phyloP scores from a whole-genome alignment of 2,329 filamentous ascomycete species.

The Pseudogymnoascus sp. region DNA sequence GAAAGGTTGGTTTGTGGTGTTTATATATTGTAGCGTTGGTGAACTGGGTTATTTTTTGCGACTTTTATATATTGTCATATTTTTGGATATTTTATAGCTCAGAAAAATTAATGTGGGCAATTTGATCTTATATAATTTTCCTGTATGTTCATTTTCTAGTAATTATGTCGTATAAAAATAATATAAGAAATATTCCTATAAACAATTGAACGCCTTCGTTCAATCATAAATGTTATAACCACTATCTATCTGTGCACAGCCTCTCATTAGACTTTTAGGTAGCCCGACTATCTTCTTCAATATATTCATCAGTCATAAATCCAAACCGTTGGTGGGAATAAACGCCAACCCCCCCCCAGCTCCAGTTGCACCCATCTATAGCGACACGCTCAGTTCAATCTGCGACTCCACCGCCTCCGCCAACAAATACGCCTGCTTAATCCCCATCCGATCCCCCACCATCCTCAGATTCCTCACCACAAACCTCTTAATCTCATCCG shows the following conservation, averaged over 20 bases:
- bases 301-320: background rate
- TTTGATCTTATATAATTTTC: background rate
- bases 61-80: background rate
- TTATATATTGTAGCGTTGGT: background rate
- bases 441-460: constrained; percentile 20
- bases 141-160: background rate
- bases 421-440: constrained; percentile 21
- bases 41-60: background rate
- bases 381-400: background rate
- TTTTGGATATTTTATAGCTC: background rate
- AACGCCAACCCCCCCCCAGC: background rate
- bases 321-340: background rate
- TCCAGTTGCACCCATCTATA: background rate
- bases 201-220: background rate
- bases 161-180: too few relatives aligned
- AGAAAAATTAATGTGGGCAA: background rate
- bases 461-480: constrained; percentile 17
- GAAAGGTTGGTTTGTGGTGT: background rate
- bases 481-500: constrained; percentile 15
- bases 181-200: background rate
- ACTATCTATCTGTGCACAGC: background rate
- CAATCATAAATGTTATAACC: background rate
- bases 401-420: constrained; percentile 13
- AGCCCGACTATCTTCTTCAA: background rate
- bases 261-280: background rate